Conservation (phyloP, 176 grass and related monocot species). For the Neostapfia colusana region DNA sequence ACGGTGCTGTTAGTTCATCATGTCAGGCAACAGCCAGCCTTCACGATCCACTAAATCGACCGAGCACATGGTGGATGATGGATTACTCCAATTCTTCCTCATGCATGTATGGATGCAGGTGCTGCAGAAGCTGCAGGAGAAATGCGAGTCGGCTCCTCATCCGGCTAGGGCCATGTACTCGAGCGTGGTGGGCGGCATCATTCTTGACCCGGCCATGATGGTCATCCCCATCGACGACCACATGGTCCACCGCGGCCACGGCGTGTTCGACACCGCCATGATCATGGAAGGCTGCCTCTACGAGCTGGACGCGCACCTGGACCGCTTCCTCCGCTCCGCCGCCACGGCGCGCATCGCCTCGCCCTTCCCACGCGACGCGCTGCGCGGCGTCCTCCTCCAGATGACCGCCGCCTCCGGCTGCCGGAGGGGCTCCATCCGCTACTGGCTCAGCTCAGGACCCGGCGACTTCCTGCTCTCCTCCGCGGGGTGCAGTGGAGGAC, state of each 20-base stretch:
- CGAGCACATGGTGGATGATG: too few species aligned
- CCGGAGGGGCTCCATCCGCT: constrained; percentile 76
- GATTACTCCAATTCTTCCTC: too few species aligned
- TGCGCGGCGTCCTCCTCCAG: constrained; percentile 64
- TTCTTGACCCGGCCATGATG: constrained; percentile 79
- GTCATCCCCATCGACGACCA: constrained; percentile 77
- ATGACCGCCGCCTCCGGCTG: constrained; percentile 76
- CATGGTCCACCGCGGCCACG: constrained; percentile 90
- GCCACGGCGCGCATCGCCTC: constrained; percentile 52
- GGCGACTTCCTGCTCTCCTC: constrained; percentile 82
- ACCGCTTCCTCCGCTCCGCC: constrained; percentile 84
- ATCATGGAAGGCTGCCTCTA: constrained; percentile 73
- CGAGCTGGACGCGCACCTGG: constrained; percentile 78
- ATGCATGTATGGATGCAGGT: constrained; percentile 31
- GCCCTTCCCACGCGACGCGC: constrained; percentile 49
- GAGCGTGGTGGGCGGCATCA: constrained; percentile 68
- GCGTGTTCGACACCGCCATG: constrained; percentile 95
- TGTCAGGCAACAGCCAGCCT: too few species aligned
- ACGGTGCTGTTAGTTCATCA: too few species aligned
- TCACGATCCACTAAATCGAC: too few species aligned
- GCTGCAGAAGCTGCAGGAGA: constrained; percentile 57
- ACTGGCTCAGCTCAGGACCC: constrained; percentile 70
- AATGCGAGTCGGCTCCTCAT: constrained; percentile 14
- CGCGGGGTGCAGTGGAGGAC: constrained; percentile 30
- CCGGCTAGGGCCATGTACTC: constrained; percentile 66